These are phyloP conservation scores for Trichosporon sp. DNA, from an alignment of 1,284 basidiomycete genomes.

Conservation along the genomic window DNA sequence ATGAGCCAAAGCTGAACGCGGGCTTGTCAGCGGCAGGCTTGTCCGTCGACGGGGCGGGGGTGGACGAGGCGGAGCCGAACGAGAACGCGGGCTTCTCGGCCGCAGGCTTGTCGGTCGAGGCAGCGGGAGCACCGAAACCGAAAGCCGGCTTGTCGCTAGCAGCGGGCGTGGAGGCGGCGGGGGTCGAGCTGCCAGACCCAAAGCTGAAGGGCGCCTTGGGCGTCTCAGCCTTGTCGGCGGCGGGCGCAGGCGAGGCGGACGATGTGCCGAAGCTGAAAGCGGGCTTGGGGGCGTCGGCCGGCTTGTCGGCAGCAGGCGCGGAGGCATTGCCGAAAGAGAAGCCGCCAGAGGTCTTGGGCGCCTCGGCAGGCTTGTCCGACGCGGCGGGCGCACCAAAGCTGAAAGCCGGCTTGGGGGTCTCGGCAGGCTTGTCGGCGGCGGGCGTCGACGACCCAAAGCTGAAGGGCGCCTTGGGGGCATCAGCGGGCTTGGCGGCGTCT, in stretches of 20 bases:
- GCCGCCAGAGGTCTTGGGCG: constrained; percentile 12
- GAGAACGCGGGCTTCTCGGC: constrained; percentile 1
- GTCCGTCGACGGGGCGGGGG: constrained; percentile 4
- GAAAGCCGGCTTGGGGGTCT: constrained; percentile 11
- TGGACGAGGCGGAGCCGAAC: constrained; percentile 3
- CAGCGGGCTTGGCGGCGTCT: constrained; percentile 7
- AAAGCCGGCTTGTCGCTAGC: constrained; percentile 20
- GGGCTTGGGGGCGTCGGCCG: constrained; percentile 10
- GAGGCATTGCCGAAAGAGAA: constrained; percentile 15
- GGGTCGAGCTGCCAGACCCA: constrained; percentile 1
- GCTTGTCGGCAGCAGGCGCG: constrained; percentile 13
- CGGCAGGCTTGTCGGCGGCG: constrained; percentile 16
- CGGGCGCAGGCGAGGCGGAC: constrained; percentile 9
- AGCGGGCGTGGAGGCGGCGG: constrained; percentile 5
- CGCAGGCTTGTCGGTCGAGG: constrained; percentile 1
- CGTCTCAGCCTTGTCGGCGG: constrained; percentile 16
- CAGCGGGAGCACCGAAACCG: constrained; percentile 11
- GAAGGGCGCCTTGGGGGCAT: constrained; percentile 16
- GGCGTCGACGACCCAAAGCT: constrained; percentile 20
- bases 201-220: constrained; percentile 21
- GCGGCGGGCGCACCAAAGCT: constrained; percentile 5
- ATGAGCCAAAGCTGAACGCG: constrained; percentile 25
- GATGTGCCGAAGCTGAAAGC: constrained; percentile 23
- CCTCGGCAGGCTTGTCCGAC: constrained; percentile 15
- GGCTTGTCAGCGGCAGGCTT: constrained; percentile 6